Evolutionary conservation across 805 yeast species (phyloP).

Genomic region (Sugiyamaella smithiae): DNA sequence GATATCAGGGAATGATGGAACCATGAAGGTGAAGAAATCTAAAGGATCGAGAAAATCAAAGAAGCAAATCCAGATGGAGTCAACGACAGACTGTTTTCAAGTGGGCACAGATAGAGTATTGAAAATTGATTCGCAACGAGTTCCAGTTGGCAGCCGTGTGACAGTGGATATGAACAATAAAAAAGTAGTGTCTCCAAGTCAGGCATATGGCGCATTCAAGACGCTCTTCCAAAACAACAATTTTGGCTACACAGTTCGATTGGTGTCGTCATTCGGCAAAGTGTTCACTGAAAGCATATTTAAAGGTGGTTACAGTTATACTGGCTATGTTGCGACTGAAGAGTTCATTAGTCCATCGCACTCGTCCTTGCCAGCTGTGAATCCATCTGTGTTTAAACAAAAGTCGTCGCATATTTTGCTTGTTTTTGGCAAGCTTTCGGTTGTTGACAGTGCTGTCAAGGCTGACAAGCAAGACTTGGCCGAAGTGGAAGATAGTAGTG

Average conservation of each 20-base stretch:
- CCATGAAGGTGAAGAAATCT: constrained; percentile 27
- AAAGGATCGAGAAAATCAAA: constrained; percentile 41
- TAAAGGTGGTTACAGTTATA: constrained; percentile 65
- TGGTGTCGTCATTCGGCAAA: constrained; percentile 56
- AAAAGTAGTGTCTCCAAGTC: constrained; percentile 64
- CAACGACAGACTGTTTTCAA: constrained; percentile 70
- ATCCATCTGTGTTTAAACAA: constrained; percentile 21
- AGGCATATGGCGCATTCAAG: constrained; percentile 49
- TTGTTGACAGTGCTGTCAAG: constrained; percentile 52
- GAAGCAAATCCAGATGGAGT: constrained; percentile 50
- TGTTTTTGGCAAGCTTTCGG: constrained; percentile 62
- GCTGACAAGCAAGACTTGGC: constrained; percentile 49
- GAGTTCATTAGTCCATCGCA: constrained; percentile 42
- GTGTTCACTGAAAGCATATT: constrained; percentile 68
- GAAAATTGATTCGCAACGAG: constrained; percentile 54
- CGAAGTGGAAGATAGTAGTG: constrained; percentile 52
- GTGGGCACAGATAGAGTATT: constrained; percentile 62
- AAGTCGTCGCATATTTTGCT: constrained; percentile 43
- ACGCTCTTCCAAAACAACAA: constrained; percentile 5
- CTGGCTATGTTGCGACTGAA: constrained; percentile 65
- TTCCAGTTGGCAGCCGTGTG: constrained; percentile 77
- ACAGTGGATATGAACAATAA: constrained; percentile 66
- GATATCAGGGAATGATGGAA: constrained; percentile 6
- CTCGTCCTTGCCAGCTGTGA: constrained; percentile 21
- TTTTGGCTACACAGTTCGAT: constrained; percentile 68